Percentiles rank a stretch among this genome's conserved stretches.
Evolutionary conservation across 1,284 basidiomycete species (phyloP).

Genomic region (Microbotryum lychnidis-dioicae): DNA sequence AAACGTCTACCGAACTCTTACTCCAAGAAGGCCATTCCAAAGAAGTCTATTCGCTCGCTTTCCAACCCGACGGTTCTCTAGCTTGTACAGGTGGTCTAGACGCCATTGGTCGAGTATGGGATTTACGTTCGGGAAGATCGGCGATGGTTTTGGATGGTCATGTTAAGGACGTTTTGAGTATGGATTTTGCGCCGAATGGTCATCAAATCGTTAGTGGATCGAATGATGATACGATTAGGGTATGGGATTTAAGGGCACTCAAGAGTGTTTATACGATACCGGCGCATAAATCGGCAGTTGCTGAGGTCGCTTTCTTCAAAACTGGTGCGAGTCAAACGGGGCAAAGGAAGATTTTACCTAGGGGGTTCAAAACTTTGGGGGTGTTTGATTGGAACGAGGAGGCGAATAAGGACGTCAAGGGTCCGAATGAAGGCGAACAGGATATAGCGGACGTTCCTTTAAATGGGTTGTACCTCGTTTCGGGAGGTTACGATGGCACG

Average conservation of each 20-base stretch:
- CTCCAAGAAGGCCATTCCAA: constrained; percentile 96
- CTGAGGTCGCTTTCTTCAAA: constrained; percentile 90
- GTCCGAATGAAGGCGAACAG: constrained; percentile 4
- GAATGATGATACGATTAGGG: constrained; percentile 92
- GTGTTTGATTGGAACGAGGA: constrained; percentile 39
- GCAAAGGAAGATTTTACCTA: constrained; percentile 8
- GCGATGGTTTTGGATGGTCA: constrained; percentile 99
- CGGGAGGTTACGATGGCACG: constrained; percentile 87
- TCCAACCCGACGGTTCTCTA: constrained; percentile 89
- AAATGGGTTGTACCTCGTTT: constrained; percentile 85
- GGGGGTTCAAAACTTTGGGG: constrained; percentile 17
- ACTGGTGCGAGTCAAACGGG: constrained; percentile 23
- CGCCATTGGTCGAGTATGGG: constrained; percentile 95
- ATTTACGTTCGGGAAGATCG: constrained; percentile 84
- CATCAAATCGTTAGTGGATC: constrained; percentile 95
- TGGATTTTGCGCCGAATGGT: constrained; percentile 92
- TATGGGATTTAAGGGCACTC: constrained; percentile 95
- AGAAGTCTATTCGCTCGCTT: constrained; percentile 90
- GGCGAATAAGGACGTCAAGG: constrained; percentile 7
- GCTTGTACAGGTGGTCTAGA: constrained; percentile 91
- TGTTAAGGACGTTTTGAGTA: constrained; percentile 81
- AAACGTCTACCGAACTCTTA: constrained; percentile 68
- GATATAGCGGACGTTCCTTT: constrained; percentile 28
- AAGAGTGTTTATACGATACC: constrained; percentile 93
- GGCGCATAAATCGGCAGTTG: constrained; percentile 86